phyloP scores from a whole-genome alignment of 371 early-diverging fungal genomes.

The Capillidium heterosporum region DNA sequence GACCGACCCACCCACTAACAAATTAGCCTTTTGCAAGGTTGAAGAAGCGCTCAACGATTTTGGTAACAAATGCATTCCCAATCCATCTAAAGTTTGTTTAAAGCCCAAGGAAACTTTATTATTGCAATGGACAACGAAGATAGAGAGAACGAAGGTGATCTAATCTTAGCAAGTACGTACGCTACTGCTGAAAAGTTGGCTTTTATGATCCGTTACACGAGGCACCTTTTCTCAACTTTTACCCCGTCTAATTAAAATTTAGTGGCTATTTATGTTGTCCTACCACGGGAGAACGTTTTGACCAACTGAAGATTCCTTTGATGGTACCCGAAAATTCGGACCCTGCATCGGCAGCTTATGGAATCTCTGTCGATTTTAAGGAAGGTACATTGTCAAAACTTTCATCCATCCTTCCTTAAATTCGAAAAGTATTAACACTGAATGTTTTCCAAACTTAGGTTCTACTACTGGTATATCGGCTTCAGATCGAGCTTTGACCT shows the following conservation, averaged over 20 bases:
- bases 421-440: too few relatives aligned
- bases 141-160: constrained; percentile 94
- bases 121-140: constrained; percentile 91
- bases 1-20: too few relatives aligned
- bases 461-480: constrained; percentile 93
- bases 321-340: constrained; percentile 89
- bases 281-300: constrained; percentile 47
- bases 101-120: constrained; percentile 63
- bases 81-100: background rate
- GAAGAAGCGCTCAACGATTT: constrained; percentile 53
- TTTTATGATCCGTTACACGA: constrained; percentile 80
- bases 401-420: background rate
- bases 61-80: constrained; percentile 21
- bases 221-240: constrained; percentile 20
- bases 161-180: constrained; percentile 83
- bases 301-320: constrained; percentile 66
- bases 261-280: constrained; percentile 89
- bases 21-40: constrained; percentile 39
- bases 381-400: constrained; percentile 20
- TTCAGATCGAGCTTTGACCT: constrained; percentile 69
- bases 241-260: background rate
- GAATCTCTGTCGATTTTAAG: constrained; percentile 70
- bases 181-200: constrained; percentile 80
- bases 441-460: constrained; percentile 10
- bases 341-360: constrained; percentile 78